Conservation (phyloP, 2,329 filamentous ascomycete genomes). For the Lasiodiplodia hormozganensis region DNA sequence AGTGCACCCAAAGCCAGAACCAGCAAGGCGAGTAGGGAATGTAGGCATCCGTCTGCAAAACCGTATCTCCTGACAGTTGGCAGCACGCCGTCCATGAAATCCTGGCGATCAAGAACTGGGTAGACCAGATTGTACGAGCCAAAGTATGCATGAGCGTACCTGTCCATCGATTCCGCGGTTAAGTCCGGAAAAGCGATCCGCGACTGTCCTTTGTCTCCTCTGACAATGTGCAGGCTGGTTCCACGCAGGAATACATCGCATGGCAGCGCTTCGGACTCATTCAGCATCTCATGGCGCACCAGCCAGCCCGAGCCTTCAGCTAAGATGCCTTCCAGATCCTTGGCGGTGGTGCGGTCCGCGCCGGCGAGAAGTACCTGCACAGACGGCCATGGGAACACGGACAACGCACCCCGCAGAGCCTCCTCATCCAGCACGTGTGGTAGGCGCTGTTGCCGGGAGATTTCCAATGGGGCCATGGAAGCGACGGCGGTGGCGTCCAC, state of each 20-base stretch:
- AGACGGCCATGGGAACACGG: background rate
- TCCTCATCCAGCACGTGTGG: background rate
- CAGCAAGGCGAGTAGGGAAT: background rate
- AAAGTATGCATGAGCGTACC: conserved; percentile 63
- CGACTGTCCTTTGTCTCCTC: background rate
- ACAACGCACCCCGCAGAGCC: background rate
- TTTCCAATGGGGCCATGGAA: background rate
- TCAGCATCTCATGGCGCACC: conserved; percentile 43
- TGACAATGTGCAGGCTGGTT: conserved; percentile 23
- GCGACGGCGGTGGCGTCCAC: background rate
- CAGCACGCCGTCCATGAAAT: conserved; percentile 52
- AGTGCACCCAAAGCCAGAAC: conserved; percentile 18
- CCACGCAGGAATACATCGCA: conserved; percentile 33
- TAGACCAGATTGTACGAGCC: conserved; percentile 65
- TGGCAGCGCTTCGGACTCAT: conserved; percentile 39
- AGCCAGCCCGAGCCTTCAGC: conserved; percentile 50
- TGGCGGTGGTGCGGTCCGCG: background rate
- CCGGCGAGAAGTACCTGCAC: background rate
- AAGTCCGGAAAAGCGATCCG: conserved; percentile 45
- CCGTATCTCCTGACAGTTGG: background rate
- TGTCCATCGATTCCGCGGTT: conserved; percentile 58
- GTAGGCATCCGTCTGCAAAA: background rate
- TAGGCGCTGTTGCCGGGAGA: background rate
- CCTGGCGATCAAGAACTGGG: conserved; percentile 65
- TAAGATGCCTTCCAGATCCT: conserved; percentile 44